Evolutionary conservation across 2,329 filamentous ascomycete genomes (phyloP), one percentile per base, ranked within the genome.

Genomic region (Chrysoporthe austroafricana): DNA sequence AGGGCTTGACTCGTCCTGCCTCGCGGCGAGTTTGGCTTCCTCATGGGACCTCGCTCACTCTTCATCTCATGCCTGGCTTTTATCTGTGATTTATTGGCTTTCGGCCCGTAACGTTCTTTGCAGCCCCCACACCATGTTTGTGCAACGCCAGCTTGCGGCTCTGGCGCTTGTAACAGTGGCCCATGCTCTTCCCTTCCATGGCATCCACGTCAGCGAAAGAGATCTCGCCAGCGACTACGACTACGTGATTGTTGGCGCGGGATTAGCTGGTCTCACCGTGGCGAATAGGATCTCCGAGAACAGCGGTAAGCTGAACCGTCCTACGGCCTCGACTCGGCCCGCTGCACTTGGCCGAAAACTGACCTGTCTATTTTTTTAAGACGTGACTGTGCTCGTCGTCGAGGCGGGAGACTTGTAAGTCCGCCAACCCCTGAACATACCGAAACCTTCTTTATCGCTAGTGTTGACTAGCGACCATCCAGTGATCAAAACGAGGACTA

Each of bases 371-470:
- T n/a, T 21, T 7, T 9, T 34, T 62, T 52, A 58, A 62, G 68
- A 21, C 71, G 72, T 74, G 9, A 73, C 71, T 32, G 74, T 77
- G 14, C 71, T 77, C 34, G 71, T 77, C 16, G 73, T 77, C 36
- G 75, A 77, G 63, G 75, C 75, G 43, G 67, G 67, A 42, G 63
- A 63, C 6, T 60, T 69, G 67, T 69, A 46, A 59, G 64, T 68
- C 18, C 32, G 26, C 16, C 16, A 32, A 21, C 43, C 59, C 36
- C 56, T 64, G 54, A 72, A 69, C 34, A 14, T 11, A 21, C 36
- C 52, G 14, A 13, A 46, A 56, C 62, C 69, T 9, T 18, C 48
- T 13, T 14, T 26, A 66, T 26, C 70, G 21, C 36, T 46, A 54
- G 46, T 32, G 21, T 43, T 66, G 44, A 66, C 64, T 57, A 36